Evolutionary conservation across 1,284 basidiomycete species (phyloP).

Genomic region (Sporisorium iseilematis-ciliati): DNA sequence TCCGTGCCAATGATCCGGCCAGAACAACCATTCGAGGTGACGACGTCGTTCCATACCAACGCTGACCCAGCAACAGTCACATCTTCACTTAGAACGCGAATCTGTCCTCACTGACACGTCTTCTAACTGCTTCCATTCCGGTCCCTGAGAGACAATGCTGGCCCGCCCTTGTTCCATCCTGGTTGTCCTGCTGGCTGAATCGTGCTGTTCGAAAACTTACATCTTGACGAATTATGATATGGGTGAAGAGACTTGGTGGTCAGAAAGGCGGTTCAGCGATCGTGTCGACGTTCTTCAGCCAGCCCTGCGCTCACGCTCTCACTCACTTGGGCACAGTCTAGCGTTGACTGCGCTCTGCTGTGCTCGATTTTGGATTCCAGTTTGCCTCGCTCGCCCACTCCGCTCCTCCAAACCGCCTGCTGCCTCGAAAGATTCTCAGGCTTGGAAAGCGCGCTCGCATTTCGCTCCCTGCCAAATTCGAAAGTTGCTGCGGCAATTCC

Average conservation of each 20-base stretch:
- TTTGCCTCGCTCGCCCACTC: not conserved
- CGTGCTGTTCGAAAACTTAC: conserved; percentile 32
- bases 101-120: not conserved
- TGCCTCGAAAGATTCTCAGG: not conserved
- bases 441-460: not conserved
- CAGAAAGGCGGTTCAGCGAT: conserved; percentile 29
- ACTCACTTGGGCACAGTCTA: not conserved
- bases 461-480: not conserved
- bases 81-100: not conserved
- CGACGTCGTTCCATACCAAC: not conserved
- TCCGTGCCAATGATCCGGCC: not conserved
- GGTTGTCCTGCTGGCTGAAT: not conserved
- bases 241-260: conserved; percentile 53
- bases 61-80: not conserved
- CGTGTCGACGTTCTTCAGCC: conserved; percentile 35
- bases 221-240: conserved; percentile 51
- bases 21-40: not conserved
- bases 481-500: conserved; percentile 54
- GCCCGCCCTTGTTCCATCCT: no score
- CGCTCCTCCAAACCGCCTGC: not conserved
- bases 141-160: conserved; percentile 1
- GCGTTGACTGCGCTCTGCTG: conserved; percentile 7
- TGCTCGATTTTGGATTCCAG: not conserved
- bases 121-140: not conserved
- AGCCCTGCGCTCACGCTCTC: not conserved